Base-by-base conservation (phyloP, 139 green algal species). In the Coccomyxa sp. region DNA sequence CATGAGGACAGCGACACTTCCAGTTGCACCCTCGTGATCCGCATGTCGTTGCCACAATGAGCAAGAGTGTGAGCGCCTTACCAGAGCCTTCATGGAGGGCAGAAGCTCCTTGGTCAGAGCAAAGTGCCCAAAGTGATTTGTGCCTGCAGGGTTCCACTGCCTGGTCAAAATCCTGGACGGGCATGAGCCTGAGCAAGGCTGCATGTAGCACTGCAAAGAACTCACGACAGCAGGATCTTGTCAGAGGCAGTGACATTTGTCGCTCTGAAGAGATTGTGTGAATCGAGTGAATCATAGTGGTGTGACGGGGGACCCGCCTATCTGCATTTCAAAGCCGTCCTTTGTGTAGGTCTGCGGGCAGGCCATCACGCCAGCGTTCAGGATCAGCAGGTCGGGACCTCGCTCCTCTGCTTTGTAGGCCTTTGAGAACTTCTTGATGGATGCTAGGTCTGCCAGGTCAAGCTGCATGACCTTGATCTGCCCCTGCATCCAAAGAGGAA, bases 321-420 rank as follows among this genome's bases (percentile, higher is more conserved):
- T 79, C 50, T 87, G 80, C 70, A 79, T 68, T 74, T 87, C 84
- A 68, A 88, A 89, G 9, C 86, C 86, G 29, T 91, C 81, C 0
- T 70, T 72, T 0, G 88, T 93, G 29, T 78, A 64, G 7, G 37
- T 12, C 18, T 74, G 41, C 35, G 75, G 38, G 36, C 72, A 79
- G n/a, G 77, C 78, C 92, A 96, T 96, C 68, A 96, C 80, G 22
- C 89, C 91, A 29, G 86, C 89, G 73, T 92, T 93, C 34, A 79
- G 74, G 76, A 86, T 70, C 35, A 96, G 76, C 40, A 92, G 58
- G 69, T 95, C 82, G 39, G 93, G 68, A 14, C 39, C 78, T 29
- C 77, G 69, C 7, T 80, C 70, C n/a, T 40, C 64, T 22, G 73
- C 41, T 64, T 55, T 41, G 41, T 91, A 89, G 9, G 50, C 39